phyloP scores from a whole-genome alignment of 1,139 yeast genomes.

The Geotrichum bryndzae region DNA sequence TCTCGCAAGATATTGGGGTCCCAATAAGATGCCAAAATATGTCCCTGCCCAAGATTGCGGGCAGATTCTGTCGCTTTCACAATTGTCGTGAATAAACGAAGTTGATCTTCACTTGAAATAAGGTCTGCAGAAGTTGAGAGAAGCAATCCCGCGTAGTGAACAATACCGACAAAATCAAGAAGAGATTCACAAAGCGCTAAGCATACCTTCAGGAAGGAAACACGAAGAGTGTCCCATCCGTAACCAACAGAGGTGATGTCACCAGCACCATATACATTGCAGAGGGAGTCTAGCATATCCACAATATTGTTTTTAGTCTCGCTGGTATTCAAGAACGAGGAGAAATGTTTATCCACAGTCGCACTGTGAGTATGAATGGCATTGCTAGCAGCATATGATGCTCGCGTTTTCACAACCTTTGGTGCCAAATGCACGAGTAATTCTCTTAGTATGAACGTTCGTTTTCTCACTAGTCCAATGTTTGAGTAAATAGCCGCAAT shows the following conservation, averaged over 20 bases:
- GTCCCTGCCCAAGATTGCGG: constrained; percentile 29
- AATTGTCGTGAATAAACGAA: constrained; percentile 29
- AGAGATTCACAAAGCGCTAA: constrained; percentile 49
- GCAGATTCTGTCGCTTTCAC: constrained; percentile 31
- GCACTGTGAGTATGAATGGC: constrained; percentile 20
- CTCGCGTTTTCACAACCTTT: constrained; percentile 32
- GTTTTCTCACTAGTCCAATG: constrained; percentile 59
- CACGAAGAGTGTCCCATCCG: constrained; percentile 56
- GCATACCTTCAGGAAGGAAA: constrained; percentile 52
- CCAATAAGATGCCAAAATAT: constrained; percentile 47
- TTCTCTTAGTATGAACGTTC: constrained; percentile 62
- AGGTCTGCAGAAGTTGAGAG: constrained; percentile 51
- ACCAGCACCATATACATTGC: constrained; percentile 32
- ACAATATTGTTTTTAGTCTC: constrained; percentile 23
- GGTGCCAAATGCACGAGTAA: constrained; percentile 50
- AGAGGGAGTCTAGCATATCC: constrained; percentile 31
- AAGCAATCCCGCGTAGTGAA: constrained; percentile 47
- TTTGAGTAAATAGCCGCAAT: constrained; percentile 61
- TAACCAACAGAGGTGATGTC: constrained; percentile 29
- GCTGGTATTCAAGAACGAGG: constrained; percentile 18
- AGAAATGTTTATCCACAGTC: constrained; percentile 6
- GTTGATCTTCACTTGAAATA: constrained; percentile 47
- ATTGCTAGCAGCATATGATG: constrained; percentile 22
- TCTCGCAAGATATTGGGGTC: constrained; percentile 63
- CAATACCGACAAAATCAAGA: constrained; percentile 44